Conservation (phyloP, 2,329 filamentous ascomycete genomes). For the Bipolaris gigantea region DNA sequence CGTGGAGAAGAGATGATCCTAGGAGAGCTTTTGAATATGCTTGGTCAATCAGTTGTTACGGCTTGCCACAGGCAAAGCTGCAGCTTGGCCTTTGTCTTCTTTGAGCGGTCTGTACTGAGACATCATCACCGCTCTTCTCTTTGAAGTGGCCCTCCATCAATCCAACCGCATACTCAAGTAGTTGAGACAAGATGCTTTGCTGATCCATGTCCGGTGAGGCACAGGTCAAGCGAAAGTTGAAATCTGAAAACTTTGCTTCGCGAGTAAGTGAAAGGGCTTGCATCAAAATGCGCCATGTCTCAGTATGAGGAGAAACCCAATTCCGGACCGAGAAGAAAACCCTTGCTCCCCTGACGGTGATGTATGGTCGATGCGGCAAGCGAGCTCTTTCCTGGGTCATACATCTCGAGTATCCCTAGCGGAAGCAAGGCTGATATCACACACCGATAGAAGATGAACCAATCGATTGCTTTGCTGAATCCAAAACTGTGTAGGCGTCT, state of each 20-base stretch:
- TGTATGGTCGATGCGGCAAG: not conserved
- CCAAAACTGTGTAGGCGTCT: conserved; percentile 19
- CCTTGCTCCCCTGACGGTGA: not conserved
- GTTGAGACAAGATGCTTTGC: conserved; percentile 25
- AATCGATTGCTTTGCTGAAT: conserved; percentile 14
- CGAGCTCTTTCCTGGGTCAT: conserved; percentile 4
- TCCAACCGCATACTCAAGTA: conserved; percentile 13
- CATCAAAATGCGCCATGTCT: conserved; percentile 15
- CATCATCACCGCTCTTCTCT: conserved; percentile 29
- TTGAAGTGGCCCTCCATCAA: conserved; percentile 12
- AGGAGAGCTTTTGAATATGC: conserved; percentile 8
- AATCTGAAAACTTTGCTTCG: conserved; percentile 1
- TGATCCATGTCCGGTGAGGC: conserved; percentile 24
- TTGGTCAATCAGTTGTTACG: conserved; percentile 15
- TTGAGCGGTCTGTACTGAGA: conserved; percentile 36
- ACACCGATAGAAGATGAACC: conserved; percentile 22
- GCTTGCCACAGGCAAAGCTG: conserved; percentile 23
- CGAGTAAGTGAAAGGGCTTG: conserved; percentile 19
- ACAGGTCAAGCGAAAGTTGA: conserved; percentile 16
- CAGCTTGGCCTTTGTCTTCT: conserved; percentile 23
- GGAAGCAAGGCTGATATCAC: conserved; percentile 14
- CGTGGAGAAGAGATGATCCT: conserved; percentile 14
- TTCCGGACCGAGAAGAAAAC: not conserved
- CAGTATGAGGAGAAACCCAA: not conserved
- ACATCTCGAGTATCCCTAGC: conserved; percentile 32